Percentiles rank a stretch among this genome's conserved stretches.
Conservation (phyloP, 768 basidiomycete genomes). For the Leccinum broughii region DNA sequence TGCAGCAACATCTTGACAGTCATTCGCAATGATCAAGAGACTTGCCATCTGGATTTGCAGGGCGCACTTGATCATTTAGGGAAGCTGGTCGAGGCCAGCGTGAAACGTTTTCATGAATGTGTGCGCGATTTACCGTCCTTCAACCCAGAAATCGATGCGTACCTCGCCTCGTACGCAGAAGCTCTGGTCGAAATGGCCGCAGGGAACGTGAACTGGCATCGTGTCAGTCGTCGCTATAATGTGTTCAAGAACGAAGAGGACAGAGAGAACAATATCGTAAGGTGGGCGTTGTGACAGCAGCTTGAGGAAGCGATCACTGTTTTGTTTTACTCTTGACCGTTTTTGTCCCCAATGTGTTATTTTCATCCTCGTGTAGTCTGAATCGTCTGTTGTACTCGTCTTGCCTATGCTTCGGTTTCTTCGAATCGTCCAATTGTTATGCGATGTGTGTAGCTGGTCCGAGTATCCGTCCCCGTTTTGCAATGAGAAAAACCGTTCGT, state of each 20-base stretch:
- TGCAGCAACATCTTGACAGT: no score
- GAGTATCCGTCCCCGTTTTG: neutral
- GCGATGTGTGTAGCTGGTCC: neutral
- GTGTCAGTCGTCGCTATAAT: neutral
- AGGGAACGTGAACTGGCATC: neutral
- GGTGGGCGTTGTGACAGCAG: neutral
- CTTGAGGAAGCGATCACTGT: neutral
- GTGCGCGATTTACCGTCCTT: no score
- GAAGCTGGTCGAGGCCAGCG: no score
- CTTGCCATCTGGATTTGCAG: no score
- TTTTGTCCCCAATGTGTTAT: neutral
- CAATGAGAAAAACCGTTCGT: neutral
- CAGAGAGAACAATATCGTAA: neutral
- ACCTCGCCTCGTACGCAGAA: neutral
- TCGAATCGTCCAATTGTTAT: neutral
- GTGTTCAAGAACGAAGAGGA: neutral
- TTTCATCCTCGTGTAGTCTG: no score
- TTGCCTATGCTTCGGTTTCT: neutral
- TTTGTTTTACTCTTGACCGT: neutral
- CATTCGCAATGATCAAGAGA: no score
- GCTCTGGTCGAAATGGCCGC: neutral
- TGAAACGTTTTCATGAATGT: no score
- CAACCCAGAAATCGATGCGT: no score
- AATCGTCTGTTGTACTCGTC: no score
- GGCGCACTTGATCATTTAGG: no score